A percentile compares a stretch with the other conserved stretches of the same genome.
Evolutionary conservation across 2,329 filamentous ascomycete species (phyloP).

Genomic region (Zalaria sp.): DNA sequence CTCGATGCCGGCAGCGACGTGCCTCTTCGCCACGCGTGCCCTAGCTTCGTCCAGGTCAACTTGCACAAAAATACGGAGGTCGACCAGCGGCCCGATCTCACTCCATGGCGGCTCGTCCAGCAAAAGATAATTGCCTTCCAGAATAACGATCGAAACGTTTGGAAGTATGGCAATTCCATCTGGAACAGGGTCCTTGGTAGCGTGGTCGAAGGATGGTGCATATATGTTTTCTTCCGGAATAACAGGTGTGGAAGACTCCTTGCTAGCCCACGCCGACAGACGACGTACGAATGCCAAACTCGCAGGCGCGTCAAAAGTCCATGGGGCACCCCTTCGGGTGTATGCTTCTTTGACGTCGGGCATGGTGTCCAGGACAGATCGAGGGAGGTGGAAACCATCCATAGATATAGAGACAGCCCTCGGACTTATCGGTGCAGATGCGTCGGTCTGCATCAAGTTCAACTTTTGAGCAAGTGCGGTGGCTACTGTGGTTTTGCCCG

Average conservation of each 20-base stretch:
- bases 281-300: conserved; percentile 16
- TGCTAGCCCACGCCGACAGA: conserved; percentile 7
- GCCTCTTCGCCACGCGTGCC: conserved; percentile 22
- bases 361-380: conserved; percentile 10
- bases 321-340: conserved; percentile 21
- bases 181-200: conserved; percentile 20
- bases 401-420: not conserved
- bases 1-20: conserved; percentile 1
- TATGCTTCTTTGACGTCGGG: conserved; percentile 20
- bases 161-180: conserved; percentile 14
- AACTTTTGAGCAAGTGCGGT: no score
- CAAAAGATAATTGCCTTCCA: conserved; percentile 16
- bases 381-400: not conserved
- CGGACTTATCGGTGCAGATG: not conserved
- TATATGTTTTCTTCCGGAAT: conserved; percentile 3
- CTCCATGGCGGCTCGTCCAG: conserved; percentile 19
- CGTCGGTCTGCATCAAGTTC: not conserved
- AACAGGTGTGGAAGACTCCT: conserved; percentile 8
- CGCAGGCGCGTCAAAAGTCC: conserved; percentile 20
- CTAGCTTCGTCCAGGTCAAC: conserved; percentile 23
- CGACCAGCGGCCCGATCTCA: conserved; percentile 20
- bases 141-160: conserved; percentile 6
- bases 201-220: conserved; percentile 22
- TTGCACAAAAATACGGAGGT: conserved; percentile 28
- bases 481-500: conserved; percentile 2